Base-by-base conservation (phyloP, 129 eudicot genomes). In the Flaveria ramosissima region DNA sequence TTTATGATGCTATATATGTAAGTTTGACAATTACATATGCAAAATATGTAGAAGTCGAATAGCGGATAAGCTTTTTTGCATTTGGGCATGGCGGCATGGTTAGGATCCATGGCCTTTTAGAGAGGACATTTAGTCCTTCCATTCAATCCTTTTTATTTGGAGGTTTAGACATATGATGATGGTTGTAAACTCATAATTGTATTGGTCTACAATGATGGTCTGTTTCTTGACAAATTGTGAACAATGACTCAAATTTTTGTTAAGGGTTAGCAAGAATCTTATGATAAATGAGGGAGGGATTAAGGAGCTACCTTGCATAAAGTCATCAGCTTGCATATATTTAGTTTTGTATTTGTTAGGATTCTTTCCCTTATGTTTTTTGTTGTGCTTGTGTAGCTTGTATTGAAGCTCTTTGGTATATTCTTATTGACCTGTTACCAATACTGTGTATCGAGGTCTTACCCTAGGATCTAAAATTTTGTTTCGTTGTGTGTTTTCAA, bases 351-450 rank as follows among this genome's bases (percentile, higher is more conserved):
- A 23, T 23, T 24, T 23, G 36, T 21, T 23, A 59, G 65, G n/a
- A 21, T 57, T 57, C 16, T 60, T 23, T 60, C 36, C 16, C n/a
- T 9, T 60, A 7, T 23, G 8, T 11, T 3, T 60, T 60, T 23
- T 11, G 14, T 23, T 60, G 39, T 23, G 39, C 39, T 2, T 60
- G 24, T 12, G 17, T 60, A 23, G 41, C 41, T 23, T 60, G 66
- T 60, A 60, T 60, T 23, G 39, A 24, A 24, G 41, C 66, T 60
- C 66, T 60, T 59, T 60, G 41, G 32, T 23, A 60, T 60, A 23
- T 60, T 60, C 66, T 52, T 60, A 60, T 24, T 20, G 65, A 15
- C 65, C 23, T 21, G 65, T 23, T 21, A 23, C 36, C 65, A 59
- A 21, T 59, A 21, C 11, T 23, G 16, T 60, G 36, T 36, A 24